These are phyloP conservation scores for Arachnomyces sp. DNA, from an alignment of 2,329 filamentous ascomycete genomes.

Conservation along the genomic window DNA sequence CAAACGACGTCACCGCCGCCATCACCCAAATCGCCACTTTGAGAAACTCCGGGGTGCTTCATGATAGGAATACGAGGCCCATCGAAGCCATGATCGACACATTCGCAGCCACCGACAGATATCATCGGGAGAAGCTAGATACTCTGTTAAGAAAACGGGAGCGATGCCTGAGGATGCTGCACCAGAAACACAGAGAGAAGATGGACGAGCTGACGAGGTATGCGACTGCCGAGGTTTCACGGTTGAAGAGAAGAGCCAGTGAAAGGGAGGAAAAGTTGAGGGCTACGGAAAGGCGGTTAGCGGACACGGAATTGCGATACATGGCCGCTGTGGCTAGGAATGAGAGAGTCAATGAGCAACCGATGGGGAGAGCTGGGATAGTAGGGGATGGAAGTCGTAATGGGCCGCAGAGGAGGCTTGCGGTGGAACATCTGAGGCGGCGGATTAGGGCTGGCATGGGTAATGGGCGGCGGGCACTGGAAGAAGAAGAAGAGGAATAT, in stretches of 20 bases:
- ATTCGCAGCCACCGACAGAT: conserved; percentile 17
- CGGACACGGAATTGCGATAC: too few species aligned
- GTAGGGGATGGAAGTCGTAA: too few species aligned
- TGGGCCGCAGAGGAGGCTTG: too few species aligned
- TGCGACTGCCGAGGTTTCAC: conserved; percentile 11
- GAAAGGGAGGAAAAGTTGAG: conserved; percentile 9
- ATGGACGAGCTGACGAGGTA: conserved; percentile 13
- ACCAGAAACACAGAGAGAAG: conserved; percentile 14
- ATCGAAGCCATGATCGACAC: conserved; percentile 21
- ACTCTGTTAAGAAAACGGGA: conserved; percentile 6
- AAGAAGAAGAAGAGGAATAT: too few species aligned
- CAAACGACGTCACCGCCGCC: conserved; percentile 22
- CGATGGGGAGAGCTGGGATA: conserved; percentile 12
- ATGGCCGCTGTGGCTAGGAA: too few species aligned
- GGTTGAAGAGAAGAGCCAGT: conserved; percentile 11
- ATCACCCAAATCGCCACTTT: conserved; percentile 24
- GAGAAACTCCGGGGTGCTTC: conserved; percentile 18
- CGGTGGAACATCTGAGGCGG: too few species aligned
- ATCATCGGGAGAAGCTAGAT: conserved; percentile 14
- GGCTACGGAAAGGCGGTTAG: neutral
- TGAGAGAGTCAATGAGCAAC: neutral
- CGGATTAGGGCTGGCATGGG: too few species aligned
- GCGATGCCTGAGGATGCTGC: conserved; percentile 12
- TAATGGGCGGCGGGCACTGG: too few species aligned
- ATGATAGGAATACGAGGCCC: conserved; percentile 15